Evolutionary conservation across 306 rosid species (phyloP).

Genomic region (Quercus rubra): DNA sequence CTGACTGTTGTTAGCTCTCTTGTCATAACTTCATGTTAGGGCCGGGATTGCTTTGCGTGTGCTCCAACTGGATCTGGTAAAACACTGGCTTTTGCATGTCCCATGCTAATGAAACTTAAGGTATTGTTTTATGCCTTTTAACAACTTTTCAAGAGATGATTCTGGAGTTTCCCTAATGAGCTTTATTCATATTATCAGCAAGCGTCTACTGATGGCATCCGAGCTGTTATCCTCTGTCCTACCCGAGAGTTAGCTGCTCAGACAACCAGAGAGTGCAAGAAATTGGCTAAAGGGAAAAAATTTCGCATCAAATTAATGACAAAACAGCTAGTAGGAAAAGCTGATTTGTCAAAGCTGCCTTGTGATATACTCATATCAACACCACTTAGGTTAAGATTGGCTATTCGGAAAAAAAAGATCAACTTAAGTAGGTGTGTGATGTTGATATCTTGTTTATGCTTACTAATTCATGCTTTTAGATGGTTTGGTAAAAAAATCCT

Average conservation of each 20-base stretch:
- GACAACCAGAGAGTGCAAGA: constrained; percentile 88
- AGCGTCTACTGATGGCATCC: constrained; percentile 55
- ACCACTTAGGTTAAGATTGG: constrained; percentile 71
- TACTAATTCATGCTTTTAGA: neutral
- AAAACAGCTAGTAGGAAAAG: constrained; percentile 46
- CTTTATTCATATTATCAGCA: constrained; percentile 31
- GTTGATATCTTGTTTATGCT: neutral
- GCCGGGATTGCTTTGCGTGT: constrained; percentile 94
- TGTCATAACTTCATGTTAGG: constrained; percentile 34
- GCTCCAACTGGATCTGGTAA: constrained; percentile 99
- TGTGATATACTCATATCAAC: constrained; percentile 89
- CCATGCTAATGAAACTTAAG: constrained; percentile 92
- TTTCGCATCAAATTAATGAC: constrained; percentile 72
- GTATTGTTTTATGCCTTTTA: constrained; percentile 36
- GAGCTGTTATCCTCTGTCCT: constrained; percentile 84
- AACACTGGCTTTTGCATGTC: constrained; percentile 86
- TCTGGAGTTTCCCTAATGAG: constrained; percentile 20
- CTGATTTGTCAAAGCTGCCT: constrained; percentile 62
- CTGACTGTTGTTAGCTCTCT: neutral
- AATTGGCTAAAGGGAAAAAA: constrained; percentile 61
- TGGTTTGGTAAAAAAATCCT: neutral
- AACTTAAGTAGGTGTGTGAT: constrained; percentile 70
- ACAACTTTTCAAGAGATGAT: constrained; percentile 10
- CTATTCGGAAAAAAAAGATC: constrained; percentile 58
- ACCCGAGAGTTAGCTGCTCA: constrained; percentile 86